These are phyloP conservation scores for Suillus ampliporus DNA, from an alignment of 768 basidiomycete genomes.

Conservation along the genomic window DNA sequence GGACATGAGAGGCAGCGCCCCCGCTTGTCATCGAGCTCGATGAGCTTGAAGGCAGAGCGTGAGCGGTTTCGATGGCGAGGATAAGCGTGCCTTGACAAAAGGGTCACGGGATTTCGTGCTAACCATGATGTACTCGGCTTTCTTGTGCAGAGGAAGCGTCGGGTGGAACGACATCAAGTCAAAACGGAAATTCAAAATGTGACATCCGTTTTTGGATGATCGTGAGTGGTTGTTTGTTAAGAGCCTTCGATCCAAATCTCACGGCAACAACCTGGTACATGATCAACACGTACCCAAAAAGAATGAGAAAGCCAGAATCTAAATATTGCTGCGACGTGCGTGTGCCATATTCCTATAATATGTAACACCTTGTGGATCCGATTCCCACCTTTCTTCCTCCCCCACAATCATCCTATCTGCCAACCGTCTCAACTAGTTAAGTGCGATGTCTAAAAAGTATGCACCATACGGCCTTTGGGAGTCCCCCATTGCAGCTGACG, in stretches of 20 bases:
- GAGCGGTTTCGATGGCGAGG: conserved; percentile 63
- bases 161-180: conserved; percentile 42
- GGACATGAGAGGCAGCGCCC: conserved; percentile 55
- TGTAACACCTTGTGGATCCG: neutral
- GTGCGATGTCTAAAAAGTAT: conserved; percentile 13
- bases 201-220: neutral
- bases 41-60: conserved; percentile 90
- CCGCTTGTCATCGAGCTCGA: conserved; percentile 72
- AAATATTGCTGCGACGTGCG: neutral
- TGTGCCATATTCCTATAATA: neutral
- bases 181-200: conserved; percentile 11
- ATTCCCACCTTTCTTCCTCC: neutral
- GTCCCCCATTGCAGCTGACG: conserved; percentile 57
- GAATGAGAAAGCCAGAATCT: too few species aligned
- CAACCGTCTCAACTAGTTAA: too few species aligned
- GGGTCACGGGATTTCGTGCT: conserved; percentile 69
- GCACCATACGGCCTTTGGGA: conserved; percentile 67
- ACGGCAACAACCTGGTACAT: neutral
- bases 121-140: conserved; percentile 64
- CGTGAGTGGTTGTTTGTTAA: conserved; percentile 5
- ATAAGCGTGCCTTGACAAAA: conserved; percentile 63
- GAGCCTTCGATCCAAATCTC: conserved; percentile 1
- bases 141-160: conserved; percentile 33
- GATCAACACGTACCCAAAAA: too few species aligned
- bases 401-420: neutral